Evolutionary conservation across 371 early-diverging fungal genomes (phyloP), one percentile per base, ranked within the genome.

Genomic region (Circinella umbellata): DNA sequence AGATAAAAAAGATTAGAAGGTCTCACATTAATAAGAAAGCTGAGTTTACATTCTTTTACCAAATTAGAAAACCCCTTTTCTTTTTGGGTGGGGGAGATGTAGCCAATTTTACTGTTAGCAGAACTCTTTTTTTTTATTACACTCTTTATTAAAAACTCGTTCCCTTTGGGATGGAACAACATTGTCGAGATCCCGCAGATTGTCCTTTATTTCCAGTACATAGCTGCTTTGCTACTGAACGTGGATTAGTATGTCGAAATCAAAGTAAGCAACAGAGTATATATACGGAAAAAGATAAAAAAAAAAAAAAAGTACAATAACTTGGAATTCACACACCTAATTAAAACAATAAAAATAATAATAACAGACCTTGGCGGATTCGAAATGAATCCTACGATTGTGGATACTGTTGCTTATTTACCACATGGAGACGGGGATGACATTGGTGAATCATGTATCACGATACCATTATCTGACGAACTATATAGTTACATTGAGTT

Each of bases 181-280:
- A 80, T 64, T 84, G 84, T 66, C 71, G 74, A 42, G 81, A 78
- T 64, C 80, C 80, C 14, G 69, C 76, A 18, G 77, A 81, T 59
- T 84, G 84, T 69, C 81, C 76, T 17, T 73, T 81, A 38, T 84
- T 80, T 57, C 84, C 84, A 39, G 55, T 80, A 8, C 79, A 84
- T 47, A 71, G 75, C 20, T 84, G 84, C 64, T 84, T 77, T 71
- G 84, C 84, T 10, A 78, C 80, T 49, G 72, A 77, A 1, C 65
- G 61, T 51, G 84, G 84, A 1, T 71, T 84, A 34, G 66, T 80
- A n/a, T 84, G 84, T 42, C 68, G 74, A 64, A 78, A 73, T 54
- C 71, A 74, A 73, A 72, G 83, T 82, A 80, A 68, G 62, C n/a
- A 9, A 61, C 47, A 54, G 34, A 63, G 35, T 64, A 39, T 35